Evolutionary conservation across 257 asterid genomes (phyloP).

Genomic region (Ajuga chamaepitys): DNA sequence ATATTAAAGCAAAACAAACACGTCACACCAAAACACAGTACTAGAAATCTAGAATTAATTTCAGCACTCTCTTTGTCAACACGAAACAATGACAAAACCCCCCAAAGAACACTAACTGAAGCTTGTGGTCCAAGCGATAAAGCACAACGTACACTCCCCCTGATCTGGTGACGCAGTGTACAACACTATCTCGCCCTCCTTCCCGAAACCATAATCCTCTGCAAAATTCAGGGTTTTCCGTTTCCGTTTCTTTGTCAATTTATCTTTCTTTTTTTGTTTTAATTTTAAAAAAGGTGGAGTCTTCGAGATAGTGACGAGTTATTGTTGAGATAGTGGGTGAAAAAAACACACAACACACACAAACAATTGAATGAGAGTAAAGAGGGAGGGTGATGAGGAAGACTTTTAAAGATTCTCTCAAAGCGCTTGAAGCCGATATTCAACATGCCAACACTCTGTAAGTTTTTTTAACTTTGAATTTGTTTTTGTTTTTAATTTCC

Average conservation of each 20-base stretch:
- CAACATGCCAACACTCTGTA: slow-evolving; percentile 92
- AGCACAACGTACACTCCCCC: neutral
- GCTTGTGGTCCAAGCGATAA: slow-evolving; percentile 61
- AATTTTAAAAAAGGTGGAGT: neutral
- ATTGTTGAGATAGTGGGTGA: neutral
- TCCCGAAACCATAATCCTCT: neutral
- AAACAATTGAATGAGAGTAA: slow-evolving; percentile 33
- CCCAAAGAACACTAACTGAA: slow-evolving; percentile 14
- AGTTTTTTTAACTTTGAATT: neutral
- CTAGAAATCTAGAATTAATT: neutral
- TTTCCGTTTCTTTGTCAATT: neutral
- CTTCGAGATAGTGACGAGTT: neutral
- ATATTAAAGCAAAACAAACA: neutral
- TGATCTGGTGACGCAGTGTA: neutral
- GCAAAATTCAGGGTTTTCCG: neutral
- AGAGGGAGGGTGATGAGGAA: slow-evolving; percentile 50
- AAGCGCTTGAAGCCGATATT: slow-evolving; percentile 93
- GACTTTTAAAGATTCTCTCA: slow-evolving; percentile 84
- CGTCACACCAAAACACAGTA: neutral
- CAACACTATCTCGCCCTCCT: neutral
- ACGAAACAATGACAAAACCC: neutral
- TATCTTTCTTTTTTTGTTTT: neutral
- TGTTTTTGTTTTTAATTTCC: neutral
- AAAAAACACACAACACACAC: neutral
- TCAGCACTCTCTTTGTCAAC: slow-evolving; percentile 3